These are phyloP conservation scores for Neonectria faginata DNA, from an alignment of 2,329 filamentous ascomycete genomes.

Conservation along the genomic window DNA sequence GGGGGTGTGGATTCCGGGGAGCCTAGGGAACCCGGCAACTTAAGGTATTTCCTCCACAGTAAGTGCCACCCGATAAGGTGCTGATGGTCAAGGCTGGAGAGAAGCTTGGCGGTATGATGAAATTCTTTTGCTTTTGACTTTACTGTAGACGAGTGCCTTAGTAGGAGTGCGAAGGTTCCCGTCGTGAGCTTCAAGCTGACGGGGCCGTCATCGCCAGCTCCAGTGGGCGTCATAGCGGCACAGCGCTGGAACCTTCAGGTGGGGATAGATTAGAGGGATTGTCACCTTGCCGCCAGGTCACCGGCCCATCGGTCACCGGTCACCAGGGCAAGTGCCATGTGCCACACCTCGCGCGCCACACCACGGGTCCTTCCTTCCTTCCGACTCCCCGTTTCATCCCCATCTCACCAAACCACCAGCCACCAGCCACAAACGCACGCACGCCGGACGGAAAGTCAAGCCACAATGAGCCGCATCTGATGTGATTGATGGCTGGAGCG, in stretches of 20 bases:
- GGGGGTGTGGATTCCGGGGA: background rate
- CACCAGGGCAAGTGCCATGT: background rate
- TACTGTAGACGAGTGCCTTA: background rate
- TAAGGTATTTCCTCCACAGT: background rate
- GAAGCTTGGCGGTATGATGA: background rate
- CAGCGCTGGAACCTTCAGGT: background rate
- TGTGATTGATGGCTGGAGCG: slow-evolving; percentile 18
- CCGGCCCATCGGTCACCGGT: background rate
- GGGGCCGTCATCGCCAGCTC: background rate
- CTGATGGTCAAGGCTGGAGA: background rate
- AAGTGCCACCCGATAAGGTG: background rate
- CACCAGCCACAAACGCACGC: slow-evolving; percentile 38
- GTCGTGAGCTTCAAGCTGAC: too few species aligned
- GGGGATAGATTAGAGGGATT: too few species aligned
- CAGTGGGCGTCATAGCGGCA: background rate
- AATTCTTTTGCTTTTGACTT: background rate
- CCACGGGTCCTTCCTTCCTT: slow-evolving; percentile 27
- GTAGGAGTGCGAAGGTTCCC: background rate
- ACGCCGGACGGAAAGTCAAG: background rate
- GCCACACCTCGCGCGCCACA: background rate
- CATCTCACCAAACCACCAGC: slow-evolving; percentile 7
- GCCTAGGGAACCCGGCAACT: background rate
- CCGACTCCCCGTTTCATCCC: background rate
- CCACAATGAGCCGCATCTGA: slow-evolving; percentile 38
- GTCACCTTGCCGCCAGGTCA: slow-evolving; percentile 4